Evolutionary conservation across 2,329 filamentous ascomycete genomes (phyloP).

Genomic region (Teratosphaeriaceae sp.): DNA sequence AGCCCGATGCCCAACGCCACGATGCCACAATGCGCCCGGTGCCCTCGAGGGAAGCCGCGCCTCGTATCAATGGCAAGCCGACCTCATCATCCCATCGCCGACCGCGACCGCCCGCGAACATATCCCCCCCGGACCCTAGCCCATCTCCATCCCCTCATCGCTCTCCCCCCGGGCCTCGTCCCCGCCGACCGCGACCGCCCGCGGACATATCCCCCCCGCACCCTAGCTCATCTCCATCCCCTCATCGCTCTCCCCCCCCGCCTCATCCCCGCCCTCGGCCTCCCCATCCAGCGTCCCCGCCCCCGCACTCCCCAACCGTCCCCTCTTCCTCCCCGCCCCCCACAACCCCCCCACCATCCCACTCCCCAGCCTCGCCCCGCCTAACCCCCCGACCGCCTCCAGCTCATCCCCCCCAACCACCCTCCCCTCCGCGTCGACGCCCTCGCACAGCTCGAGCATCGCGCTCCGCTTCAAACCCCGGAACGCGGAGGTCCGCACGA

Average conservation of each 20-base stretch:
- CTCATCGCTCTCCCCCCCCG: conserved; percentile 19
- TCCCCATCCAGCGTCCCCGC: conserved; percentile 38
- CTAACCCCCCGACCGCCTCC: conserved; percentile 51
- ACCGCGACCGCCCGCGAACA: no score
- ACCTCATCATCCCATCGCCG: no score
- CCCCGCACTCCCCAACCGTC: conserved; percentile 35
- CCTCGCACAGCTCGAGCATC: conserved; percentile 85
- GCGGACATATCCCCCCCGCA: conserved; percentile 36
- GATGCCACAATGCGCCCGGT: no score
- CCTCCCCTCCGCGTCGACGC: conserved; percentile 87
- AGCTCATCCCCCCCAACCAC: conserved; percentile 84
- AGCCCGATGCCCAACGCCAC: no score
- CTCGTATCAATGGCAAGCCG: neutral
- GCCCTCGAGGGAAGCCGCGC: no score
- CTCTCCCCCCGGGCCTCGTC: conserved; percentile 21
- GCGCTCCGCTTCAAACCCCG: conserved; percentile 69
- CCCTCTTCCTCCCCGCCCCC: conserved; percentile 38
- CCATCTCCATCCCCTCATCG: conserved; percentile 13
- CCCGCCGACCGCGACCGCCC: conserved; percentile 33
- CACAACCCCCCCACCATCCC: conserved; percentile 25
- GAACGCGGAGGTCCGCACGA: conserved; percentile 86
- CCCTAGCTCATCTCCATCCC: conserved; percentile 27
- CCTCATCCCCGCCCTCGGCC: conserved; percentile 27
- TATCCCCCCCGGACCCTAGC: no score
- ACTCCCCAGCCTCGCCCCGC: conserved; percentile 41